These are phyloP conservation scores for Crithidia brevicula DNA, from an alignment of 208 protist species.

Conservation along the genomic window DNA sequence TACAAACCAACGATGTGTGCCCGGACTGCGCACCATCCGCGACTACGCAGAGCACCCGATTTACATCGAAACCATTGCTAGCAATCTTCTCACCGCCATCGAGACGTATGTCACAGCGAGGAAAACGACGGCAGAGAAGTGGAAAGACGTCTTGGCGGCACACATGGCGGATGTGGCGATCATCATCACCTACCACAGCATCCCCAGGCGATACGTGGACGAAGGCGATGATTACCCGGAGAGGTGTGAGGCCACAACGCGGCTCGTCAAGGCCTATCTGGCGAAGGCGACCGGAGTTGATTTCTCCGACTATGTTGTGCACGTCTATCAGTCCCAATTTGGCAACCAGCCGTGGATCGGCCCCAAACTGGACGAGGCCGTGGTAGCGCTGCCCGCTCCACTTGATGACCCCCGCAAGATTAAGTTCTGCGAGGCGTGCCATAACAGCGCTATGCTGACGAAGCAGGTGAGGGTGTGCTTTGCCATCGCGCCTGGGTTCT, in stretches of 20 bases:
- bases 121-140: neutral
- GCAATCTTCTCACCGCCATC: conserved; percentile 23
- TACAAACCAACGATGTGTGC: conserved; percentile 31
- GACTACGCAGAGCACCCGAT: conserved; percentile 45
- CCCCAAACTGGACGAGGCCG: conserved; percentile 36
- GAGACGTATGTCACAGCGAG: conserved; percentile 9
- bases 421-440: conserved; percentile 17
- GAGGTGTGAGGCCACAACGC: conserved; percentile 35
- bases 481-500: conserved; percentile 39
- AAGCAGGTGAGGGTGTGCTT: conserved; percentile 28
- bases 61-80: conserved; percentile 45
- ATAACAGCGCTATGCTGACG: conserved; percentile 4
- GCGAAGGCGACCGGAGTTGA: conserved; percentile 5
- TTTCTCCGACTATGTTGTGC: conserved; percentile 24
- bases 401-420: neutral
- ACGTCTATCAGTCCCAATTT: conserved; percentile 60
- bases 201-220: conserved; percentile 33
- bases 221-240: conserved; percentile 44
- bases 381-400: conserved; percentile 20
- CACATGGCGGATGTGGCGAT: conserved; percentile 23
- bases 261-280: conserved; percentile 13
- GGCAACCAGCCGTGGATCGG: conserved; percentile 51
- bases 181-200: conserved; percentile 57
- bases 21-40: conserved; percentile 39
- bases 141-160: conserved; percentile 1